phyloP scores from a whole-genome alignment of 2,329 filamentous ascomycete genomes.

The Aspergillus neotritici region DNA sequence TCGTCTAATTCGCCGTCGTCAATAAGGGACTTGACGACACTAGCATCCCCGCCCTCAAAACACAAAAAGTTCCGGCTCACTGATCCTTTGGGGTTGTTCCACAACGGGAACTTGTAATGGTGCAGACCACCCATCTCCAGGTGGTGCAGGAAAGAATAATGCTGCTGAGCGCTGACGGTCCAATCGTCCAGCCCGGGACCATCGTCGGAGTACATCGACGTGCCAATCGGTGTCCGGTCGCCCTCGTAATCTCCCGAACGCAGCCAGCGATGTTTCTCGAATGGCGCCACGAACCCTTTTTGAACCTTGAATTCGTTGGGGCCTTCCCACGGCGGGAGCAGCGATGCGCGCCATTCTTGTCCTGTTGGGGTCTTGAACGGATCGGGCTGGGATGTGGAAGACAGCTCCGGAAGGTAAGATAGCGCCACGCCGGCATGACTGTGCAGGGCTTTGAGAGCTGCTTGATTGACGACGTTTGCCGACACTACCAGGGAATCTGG shows the following conservation, averaged over 20 bases:
- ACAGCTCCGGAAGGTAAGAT: conserved; percentile 49
- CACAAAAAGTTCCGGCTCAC: conserved; percentile 53
- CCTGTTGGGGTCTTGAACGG: conserved; percentile 11
- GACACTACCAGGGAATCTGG: conserved; percentile 49
- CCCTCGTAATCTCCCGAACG: conserved; percentile 34
- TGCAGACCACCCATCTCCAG: conserved; percentile 44
- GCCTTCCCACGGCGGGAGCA: conserved; percentile 32
- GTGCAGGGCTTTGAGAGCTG: conserved; percentile 51
- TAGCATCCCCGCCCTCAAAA: conserved; percentile 50
- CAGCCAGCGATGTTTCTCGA: conserved; percentile 47
- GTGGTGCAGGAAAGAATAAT: conserved; percentile 46
- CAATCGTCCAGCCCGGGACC: conserved; percentile 46
- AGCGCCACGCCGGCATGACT: conserved; percentile 49
- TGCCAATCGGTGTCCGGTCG: conserved; percentile 44
- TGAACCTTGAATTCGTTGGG: conserved; percentile 25
- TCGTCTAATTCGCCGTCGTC: conserved; percentile 40
- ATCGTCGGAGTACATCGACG: conserved; percentile 44
- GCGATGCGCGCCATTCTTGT: conserved; percentile 29
- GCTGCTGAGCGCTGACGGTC: conserved; percentile 45
- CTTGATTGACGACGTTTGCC: conserved; percentile 54
- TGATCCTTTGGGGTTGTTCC: conserved; percentile 46
- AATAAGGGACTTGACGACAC: conserved; percentile 39
- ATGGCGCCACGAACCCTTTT: conserved; percentile 25
- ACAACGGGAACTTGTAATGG: conserved; percentile 45
- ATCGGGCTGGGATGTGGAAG: conserved; percentile 13